Evolutionary conservation across 202 grass and related monocot species (phyloP), one percentile per base, ranked within the genome.

Genomic region (Zoysia matrella): DNA sequence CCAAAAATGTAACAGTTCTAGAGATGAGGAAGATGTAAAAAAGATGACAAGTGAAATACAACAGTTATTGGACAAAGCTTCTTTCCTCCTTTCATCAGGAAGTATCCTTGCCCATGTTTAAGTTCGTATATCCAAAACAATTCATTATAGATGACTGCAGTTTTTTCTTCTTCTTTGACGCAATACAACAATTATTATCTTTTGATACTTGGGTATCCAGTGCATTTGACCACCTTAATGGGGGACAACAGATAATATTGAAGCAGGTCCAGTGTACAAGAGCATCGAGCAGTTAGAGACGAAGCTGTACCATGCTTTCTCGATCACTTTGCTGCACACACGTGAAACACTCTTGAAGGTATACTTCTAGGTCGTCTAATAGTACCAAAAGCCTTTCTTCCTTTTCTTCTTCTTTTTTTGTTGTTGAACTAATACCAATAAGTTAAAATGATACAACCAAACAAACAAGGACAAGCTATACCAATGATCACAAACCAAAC

Each of bases 301-400:
- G 63, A 81, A 93, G 49, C 78, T 91, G 50, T 95, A 82, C 66
- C 89, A 91, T 94, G 40, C 78, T 84, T 98, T 70, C 67, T 93
- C 92, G 14, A 82, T 90, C 42, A 69, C 70, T 89, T 91, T 93
- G 87, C 86, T 98, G 42, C 85, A 82, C 86, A 90, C 92, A 6
- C 73, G 69, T 72, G 90, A 98, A 90, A 93, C 72, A 82, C 92
- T 98, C 39, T 61, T 95, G 47, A 98, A 93, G 90, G 95, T 95
- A 88, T 79, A 78, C 61, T 75, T 85, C 43, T 71, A 88, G 47
- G 70, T 65, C 7, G 15, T 57, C 7, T 61, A 2, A 60, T 60
- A 14, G 15, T 60, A 60, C n/a, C 14, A 58, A 58, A 60, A 60
- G 57, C 6, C 1, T 60, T 58, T 16, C 15, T 16, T 57, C 15